Evolutionary conservation across 2,329 filamentous ascomycete genomes (phyloP).

Genomic region (Pseudogymnoascus sp.): DNA sequence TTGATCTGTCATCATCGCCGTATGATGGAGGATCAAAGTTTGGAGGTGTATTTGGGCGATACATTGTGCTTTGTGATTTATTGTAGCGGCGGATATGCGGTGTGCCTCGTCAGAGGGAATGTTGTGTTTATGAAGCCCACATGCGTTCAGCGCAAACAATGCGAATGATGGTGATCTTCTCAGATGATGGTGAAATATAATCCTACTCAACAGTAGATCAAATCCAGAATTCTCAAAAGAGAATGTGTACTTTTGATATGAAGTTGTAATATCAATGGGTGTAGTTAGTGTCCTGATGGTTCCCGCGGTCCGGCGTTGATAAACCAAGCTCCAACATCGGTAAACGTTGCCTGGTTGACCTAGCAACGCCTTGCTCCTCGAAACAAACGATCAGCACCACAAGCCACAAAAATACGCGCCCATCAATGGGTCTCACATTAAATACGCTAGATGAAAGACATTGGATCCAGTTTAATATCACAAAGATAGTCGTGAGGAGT

Average conservation of each 20-base stretch:
- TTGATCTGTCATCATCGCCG: slow-evolving; percentile 40
- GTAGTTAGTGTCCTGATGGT: slow-evolving; percentile 2
- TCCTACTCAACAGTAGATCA: background rate
- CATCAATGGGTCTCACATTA: background rate
- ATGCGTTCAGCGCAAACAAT: background rate
- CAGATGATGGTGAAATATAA: background rate
- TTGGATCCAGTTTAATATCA: background rate
- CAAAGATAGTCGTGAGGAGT: background rate
- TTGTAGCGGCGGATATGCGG: background rate
- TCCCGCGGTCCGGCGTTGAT: slow-evolving; percentile 1
- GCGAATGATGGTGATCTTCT: background rate
- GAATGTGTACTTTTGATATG: background rate
- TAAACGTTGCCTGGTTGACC: background rate
- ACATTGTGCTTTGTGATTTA: slow-evolving; percentile 19
- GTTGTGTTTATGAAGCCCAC: slow-evolving; percentile 1
- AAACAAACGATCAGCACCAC: background rate
- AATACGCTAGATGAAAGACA: background rate
- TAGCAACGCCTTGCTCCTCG: background rate
- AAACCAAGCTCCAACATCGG: background rate
- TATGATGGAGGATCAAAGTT: slow-evolving; percentile 47
- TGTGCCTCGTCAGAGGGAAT: slow-evolving; percentile 6
- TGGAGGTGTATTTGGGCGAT: slow-evolving; percentile 39
- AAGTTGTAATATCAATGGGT: slow-evolving; percentile 1
- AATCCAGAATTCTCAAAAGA: background rate
- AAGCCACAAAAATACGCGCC: slow-evolving; percentile 4